Base-by-base conservation (phyloP, 768 basidiomycete species). In the Lactarius sp. region DNA sequence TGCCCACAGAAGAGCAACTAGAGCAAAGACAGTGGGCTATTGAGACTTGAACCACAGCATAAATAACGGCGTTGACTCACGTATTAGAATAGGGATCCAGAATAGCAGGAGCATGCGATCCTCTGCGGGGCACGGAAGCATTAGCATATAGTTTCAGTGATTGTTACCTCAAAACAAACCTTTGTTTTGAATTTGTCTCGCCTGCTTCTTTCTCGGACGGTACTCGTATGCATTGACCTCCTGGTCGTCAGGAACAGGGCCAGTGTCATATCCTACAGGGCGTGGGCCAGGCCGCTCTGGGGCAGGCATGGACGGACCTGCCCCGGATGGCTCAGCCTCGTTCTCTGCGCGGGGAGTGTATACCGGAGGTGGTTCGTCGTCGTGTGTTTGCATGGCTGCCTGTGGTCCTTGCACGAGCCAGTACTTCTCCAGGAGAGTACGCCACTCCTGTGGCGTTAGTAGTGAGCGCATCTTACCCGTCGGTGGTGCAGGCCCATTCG, bases 71-170 rank as follows among this genome's bases (percentile, higher is more conserved):
- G 36, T 49, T 31, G 10, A 84, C 90, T 77, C 69, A 93, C 90
- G 74, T 63, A 92, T 73, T 9, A 94, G 78, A 70, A 93, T 90
- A 18, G 91, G 91, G 69, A 94, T 78, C 91, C 91, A 94, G 78
- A 94, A 94, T 47, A 88, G 71, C 41, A 90, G 70, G 52, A 94
- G 81, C 91, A 94, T 94, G 47, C 85, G 85, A 72, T 94, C 91
- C 75, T 87, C 90, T 92, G 69, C 36, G 6, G 9, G 4, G 62
- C 44, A 31, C 16, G 50, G 14, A 69, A 62, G 34, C 57, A 34
- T 60, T 36, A 44, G 14, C 22, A 8, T 9, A 4, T 14, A 12
- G 20, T 4, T 22, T 55, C 31, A 3, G 13, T 20, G 27, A 56
- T 44, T 27, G 27, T 27, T 22, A 44, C 53, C 49, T 52, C 58